These are phyloP conservation scores for Vigna angularis DNA, from an alignment of 306 rosid genomes.

Conservation along the genomic window DNA sequence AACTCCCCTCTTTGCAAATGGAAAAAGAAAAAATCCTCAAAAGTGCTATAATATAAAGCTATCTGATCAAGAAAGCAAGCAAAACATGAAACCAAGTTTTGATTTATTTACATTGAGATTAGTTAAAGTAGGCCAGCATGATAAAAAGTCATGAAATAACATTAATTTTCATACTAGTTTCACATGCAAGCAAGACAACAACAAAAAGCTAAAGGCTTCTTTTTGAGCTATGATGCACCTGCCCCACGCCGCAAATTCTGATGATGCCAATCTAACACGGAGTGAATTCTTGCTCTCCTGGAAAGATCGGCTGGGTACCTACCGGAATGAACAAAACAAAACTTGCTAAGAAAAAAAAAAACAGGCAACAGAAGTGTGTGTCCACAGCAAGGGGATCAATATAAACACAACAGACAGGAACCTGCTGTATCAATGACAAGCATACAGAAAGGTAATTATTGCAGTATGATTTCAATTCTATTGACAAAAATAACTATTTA, in stretches of 20 bases:
- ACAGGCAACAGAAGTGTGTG: slow-evolving; percentile 23
- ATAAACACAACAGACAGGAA: slow-evolving; percentile 20
- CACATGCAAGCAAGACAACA: slow-evolving; percentile 20
- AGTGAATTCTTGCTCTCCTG: slow-evolving; percentile 82
- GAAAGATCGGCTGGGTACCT: slow-evolving; percentile 93
- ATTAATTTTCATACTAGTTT: slow-evolving; percentile 8
- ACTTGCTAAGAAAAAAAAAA: neutral
- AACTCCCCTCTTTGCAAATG: slow-evolving; percentile 14
- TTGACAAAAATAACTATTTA: too few relatives aligned
- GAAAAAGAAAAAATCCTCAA: slow-evolving; percentile 13
- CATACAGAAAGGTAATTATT: slow-evolving; percentile 7
- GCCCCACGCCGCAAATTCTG: slow-evolving; percentile 80
- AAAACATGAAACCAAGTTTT: neutral
- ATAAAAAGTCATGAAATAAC: neutral
- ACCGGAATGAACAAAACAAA: slow-evolving; percentile 38
- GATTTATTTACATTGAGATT: slow-evolving; percentile 28
- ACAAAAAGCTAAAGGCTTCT: slow-evolving; percentile 30
- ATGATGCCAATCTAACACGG: slow-evolving; percentile 93
- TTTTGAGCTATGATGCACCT: slow-evolving; percentile 52
- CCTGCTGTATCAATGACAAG: slow-evolving; percentile 9
- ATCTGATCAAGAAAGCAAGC: slow-evolving; percentile 10
- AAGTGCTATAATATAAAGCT: slow-evolving; percentile 19
- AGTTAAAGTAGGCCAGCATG: slow-evolving; percentile 11
- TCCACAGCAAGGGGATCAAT: slow-evolving; percentile 1
- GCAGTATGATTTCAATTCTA: neutral